Evolutionary conservation across 352 stramenopile species (phyloP).

Genomic region (Globisporangium ultimum): DNA sequence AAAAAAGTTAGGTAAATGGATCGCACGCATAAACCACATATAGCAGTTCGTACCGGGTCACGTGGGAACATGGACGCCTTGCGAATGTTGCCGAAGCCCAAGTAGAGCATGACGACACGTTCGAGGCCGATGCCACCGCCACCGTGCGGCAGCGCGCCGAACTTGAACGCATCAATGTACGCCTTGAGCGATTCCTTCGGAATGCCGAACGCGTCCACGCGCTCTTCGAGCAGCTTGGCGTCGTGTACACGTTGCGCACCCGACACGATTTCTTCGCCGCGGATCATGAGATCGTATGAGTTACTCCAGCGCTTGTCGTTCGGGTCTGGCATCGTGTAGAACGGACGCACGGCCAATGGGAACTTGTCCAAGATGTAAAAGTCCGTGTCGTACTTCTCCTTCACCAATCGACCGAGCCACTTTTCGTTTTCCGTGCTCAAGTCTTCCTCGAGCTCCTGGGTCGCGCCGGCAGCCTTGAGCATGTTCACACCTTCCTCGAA

Average conservation of each 20-base stretch:
- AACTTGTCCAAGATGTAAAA: slow-evolving; percentile 99
- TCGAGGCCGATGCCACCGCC: slow-evolving; percentile 98
- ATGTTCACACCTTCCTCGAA: slow-evolving; percentile 95
- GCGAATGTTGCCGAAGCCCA: slow-evolving; percentile 98
- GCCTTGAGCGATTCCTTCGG: slow-evolving; percentile 89
- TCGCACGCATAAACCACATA: too few species aligned
- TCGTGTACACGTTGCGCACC: slow-evolving; percentile 99
- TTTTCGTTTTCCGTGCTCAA: slow-evolving; percentile 97
- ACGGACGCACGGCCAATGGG: slow-evolving; percentile 96
- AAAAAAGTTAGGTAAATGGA: slow-evolving; percentile 4
- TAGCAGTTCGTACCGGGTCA: slow-evolving; percentile 76
- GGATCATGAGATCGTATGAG: slow-evolving; percentile 99
- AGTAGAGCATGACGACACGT: slow-evolving; percentile 99
- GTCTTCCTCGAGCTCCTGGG: slow-evolving; percentile 77
- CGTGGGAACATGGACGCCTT: slow-evolving; percentile 99
- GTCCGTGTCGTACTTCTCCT: slow-evolving; percentile 98
- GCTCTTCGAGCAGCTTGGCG: slow-evolving; percentile 91
- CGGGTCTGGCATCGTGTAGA: slow-evolving; percentile 99
- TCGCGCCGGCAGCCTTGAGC: slow-evolving; percentile 78
- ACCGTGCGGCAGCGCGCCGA: slow-evolving; percentile 97
- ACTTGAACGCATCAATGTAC: slow-evolving; percentile 99
- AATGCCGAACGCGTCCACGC: slow-evolving; percentile 84
- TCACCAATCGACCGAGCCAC: slow-evolving; percentile 92
- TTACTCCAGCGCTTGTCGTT: slow-evolving; percentile 94
- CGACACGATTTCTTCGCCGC: slow-evolving; percentile 99